Evolutionary conservation across 1,139 yeast genomes (phyloP).

Genomic region (Taphrina sp.): DNA sequence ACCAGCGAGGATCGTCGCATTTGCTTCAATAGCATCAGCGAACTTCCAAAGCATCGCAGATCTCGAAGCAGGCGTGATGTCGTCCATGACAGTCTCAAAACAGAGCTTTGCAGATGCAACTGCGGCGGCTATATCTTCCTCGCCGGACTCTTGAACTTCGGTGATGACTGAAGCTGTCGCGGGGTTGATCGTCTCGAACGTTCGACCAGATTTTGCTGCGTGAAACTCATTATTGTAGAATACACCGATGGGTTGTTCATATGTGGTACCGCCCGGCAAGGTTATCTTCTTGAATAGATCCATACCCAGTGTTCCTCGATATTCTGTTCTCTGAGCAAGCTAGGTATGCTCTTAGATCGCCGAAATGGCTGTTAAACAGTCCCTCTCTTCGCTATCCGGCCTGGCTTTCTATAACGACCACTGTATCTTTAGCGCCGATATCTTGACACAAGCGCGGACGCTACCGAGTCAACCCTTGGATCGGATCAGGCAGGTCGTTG

Average conservation of each 20-base stretch:
- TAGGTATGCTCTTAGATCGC: too few species aligned
- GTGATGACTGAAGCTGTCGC: conserved; percentile 67
- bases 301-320: too few species aligned
- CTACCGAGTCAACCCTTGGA: too few species aligned
- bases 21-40: conserved; percentile 54
- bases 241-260: conserved; percentile 70
- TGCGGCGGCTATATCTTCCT: conserved; percentile 74
- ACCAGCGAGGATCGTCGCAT: conserved; percentile 54
- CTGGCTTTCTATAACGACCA: too few species aligned
- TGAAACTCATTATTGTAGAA: conserved; percentile 73
- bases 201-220: conserved; percentile 60
- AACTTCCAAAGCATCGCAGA: conserved; percentile 53
- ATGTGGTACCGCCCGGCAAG: conserved; percentile 57
- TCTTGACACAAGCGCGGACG: too few species aligned
- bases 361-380: too few species aligned
- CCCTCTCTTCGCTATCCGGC: too few species aligned
- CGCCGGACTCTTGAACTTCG: conserved; percentile 68
- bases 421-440: too few species aligned
- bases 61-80: conserved; percentile 49
- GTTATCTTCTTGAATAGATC: conserved; percentile 39
- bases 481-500: too few species aligned
- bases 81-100: conserved; percentile 47
- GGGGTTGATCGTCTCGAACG: conserved; percentile 52
- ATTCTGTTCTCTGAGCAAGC: too few species aligned
- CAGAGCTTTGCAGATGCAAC: conserved; percentile 60